These are phyloP conservation scores for Trichoderma gamsii DNA, from an alignment of 495 filamentous ascomycete genomes.

Conservation along the genomic window DNA sequence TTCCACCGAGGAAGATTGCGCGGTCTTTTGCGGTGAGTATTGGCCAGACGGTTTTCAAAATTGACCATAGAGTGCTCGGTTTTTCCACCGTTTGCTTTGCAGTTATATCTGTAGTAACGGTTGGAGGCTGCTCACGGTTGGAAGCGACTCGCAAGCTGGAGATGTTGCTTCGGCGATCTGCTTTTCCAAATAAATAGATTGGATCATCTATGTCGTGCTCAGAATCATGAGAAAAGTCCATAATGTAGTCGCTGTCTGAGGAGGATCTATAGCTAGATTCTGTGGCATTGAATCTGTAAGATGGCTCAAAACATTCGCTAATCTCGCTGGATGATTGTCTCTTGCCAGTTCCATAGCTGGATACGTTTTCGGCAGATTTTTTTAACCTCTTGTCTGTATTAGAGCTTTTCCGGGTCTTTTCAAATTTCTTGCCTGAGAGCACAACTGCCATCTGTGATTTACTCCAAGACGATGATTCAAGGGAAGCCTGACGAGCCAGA, in stretches of 20 bases:
- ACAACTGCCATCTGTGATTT: background rate
- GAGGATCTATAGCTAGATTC: background rate
- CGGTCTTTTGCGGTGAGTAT: constrained; percentile 47
- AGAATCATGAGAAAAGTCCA: background rate
- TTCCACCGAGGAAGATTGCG: constrained; percentile 53
- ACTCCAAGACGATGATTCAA: background rate
- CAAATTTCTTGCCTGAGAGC: background rate
- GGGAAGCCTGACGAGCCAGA: background rate
- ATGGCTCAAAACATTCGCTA: background rate
- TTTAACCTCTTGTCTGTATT: too few species aligned
- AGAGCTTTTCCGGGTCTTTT: background rate
- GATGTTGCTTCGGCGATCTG: background rate
- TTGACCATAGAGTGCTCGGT: constrained; percentile 43
- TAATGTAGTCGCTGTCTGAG: background rate
- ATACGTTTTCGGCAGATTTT: background rate
- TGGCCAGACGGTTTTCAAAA: constrained; percentile 73
- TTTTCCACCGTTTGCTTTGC: constrained; percentile 16
- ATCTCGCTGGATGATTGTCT: background rate
- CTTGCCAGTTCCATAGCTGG: background rate
- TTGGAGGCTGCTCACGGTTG: background rate
- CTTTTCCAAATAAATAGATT: background rate
- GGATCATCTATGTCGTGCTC: background rate
- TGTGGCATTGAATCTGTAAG: background rate
- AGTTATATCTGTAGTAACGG: background rate
- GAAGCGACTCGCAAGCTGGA: background rate